A percentile compares a stretch with the other conserved stretches of the same genome.
Conservation (phyloP, 495 filamentous ascomycete species). For the Xylaria bambusicola region DNA sequence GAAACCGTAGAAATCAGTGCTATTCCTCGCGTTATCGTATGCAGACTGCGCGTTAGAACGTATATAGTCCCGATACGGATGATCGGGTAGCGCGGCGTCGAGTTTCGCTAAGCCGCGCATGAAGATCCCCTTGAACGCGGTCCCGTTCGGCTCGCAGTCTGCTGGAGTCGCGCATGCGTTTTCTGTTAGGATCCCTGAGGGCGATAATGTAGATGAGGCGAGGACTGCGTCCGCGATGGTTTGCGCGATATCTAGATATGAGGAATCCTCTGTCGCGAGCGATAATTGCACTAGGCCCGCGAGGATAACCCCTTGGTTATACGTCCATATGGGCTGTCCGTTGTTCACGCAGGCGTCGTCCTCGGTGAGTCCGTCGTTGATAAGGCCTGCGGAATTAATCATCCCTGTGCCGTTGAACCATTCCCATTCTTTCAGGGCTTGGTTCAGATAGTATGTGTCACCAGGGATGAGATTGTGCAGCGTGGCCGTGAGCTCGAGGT, state of each 20-base stretch:
- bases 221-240: slow-evolving; percentile 61
- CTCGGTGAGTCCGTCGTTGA: slow-evolving; percentile 67
- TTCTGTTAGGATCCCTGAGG: slow-evolving; percentile 62
- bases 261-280: slow-evolving; percentile 34
- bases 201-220: slow-evolving; percentile 45
- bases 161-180: slow-evolving; percentile 47
- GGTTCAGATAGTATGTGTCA: slow-evolving; percentile 52
- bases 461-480: slow-evolving; percentile 62
- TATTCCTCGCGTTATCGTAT: slow-evolving; percentile 54
- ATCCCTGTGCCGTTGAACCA: slow-evolving; percentile 67
- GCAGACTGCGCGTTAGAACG: slow-evolving; percentile 57
- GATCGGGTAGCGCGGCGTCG: slow-evolving; percentile 45
- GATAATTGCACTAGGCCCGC: slow-evolving; percentile 64
- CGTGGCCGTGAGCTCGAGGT: slow-evolving; percentile 63
- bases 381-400: slow-evolving; percentile 58
- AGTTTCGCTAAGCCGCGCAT: slow-evolving; percentile 62
- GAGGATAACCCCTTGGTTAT: slow-evolving; percentile 76
- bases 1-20: slow-evolving; percentile 51
- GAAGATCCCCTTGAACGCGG: slow-evolving; percentile 77
- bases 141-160: slow-evolving; percentile 56
- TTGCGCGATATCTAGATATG: slow-evolving; percentile 55
- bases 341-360: slow-evolving; percentile 61
- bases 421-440: slow-evolving; percentile 58
- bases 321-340: slow-evolving; percentile 61
- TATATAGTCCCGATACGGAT: slow-evolving; percentile 55